These are phyloP conservation scores for Daedaleopsis nitida DNA, from an alignment of 768 basidiomycete genomes.

Conservation along the genomic window DNA sequence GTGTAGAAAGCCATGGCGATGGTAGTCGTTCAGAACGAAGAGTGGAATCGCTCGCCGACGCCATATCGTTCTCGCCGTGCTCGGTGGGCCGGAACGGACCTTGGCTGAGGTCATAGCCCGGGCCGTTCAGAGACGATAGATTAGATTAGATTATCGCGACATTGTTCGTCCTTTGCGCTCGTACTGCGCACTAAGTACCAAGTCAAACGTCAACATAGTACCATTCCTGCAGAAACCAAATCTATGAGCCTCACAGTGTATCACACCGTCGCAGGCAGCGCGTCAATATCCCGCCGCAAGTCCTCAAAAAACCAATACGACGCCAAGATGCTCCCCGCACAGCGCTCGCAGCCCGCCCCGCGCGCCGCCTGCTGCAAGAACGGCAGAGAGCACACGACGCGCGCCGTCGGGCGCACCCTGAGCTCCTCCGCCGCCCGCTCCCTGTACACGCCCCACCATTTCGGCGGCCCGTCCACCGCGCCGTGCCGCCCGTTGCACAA, in stretches of 20 bases:
- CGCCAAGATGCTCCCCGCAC: constrained; percentile 65
- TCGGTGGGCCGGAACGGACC: constrained; percentile 13
- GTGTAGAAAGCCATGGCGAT: constrained; percentile 48
- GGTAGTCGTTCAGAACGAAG: constrained; percentile 26
- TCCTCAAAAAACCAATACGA: constrained; percentile 55
- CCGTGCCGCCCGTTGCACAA: constrained; percentile 60
- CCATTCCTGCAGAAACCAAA: too few relatives aligned
- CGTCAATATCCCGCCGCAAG: constrained; percentile 62
- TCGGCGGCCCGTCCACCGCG: constrained; percentile 51
- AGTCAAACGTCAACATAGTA: too few relatives aligned
- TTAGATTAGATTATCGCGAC: not conserved
- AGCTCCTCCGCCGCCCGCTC: constrained; percentile 60
- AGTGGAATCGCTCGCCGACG: not conserved
- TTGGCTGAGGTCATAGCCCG: not conserved
- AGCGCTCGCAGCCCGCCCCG: constrained; percentile 56
- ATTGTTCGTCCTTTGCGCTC: too few relatives aligned
- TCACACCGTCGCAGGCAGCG: constrained; percentile 47
- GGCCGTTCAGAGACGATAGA: not conserved
- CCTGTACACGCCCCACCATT: constrained; percentile 72
- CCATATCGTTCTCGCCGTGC: not conserved
- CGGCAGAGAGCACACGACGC: constrained; percentile 58
- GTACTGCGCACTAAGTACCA: too few relatives aligned
- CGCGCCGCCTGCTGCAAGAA: constrained; percentile 58
- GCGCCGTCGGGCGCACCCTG: constrained; percentile 53
- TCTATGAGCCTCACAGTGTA: too few relatives aligned